Evolutionary conservation across 169 alveolate genomes (phyloP), one percentile per base, ranked within the genome.

Genomic region (Plasmodium berghei): DNA sequence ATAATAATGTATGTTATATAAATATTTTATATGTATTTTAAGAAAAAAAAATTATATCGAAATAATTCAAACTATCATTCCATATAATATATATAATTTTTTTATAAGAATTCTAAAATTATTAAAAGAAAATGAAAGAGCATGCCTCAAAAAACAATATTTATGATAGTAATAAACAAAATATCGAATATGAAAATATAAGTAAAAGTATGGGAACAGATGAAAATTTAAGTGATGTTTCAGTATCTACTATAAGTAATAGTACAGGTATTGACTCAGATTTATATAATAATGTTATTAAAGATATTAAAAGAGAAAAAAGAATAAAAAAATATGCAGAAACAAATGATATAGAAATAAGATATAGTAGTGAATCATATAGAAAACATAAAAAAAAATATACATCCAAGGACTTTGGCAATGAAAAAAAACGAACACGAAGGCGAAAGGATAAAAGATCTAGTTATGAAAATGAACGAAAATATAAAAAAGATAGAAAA

Each of bases 221-320:
- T 14, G 56, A 1, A 20, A 63, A 63, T 24, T 54, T 85, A 59
- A 85, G 91, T 28, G 91, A 85, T 18, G 61, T 85, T 85, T 85
- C 91, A 20, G 28, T 85, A 48, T 85, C 91, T 9, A 85, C 91
- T 8, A 58, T 85, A 9, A 69, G 87, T 64, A 85, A 85, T 45
- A 85, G 91, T 28, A 58, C 91, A 42, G 91, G 91, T 12, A 85
- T 85, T 62, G 87, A 69, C 28, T 85, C 91, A 5, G 91, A 85
- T 85, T 56, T 85, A 54, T 85, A 85, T 85, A 61, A 55, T 22
- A 28, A 70, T n/a, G 91, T 85, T 34, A 26, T 85, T 49, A 71
- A 62, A 24, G 71, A 85, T 59, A 70, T 85, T 42, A 85, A 85
- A 69, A 70, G 52, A 40, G 91, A 85, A 45, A 85, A 59, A 70